Conservation (phyloP, 345 rosid genomes). For the Eucalyptus sp. region DNA sequence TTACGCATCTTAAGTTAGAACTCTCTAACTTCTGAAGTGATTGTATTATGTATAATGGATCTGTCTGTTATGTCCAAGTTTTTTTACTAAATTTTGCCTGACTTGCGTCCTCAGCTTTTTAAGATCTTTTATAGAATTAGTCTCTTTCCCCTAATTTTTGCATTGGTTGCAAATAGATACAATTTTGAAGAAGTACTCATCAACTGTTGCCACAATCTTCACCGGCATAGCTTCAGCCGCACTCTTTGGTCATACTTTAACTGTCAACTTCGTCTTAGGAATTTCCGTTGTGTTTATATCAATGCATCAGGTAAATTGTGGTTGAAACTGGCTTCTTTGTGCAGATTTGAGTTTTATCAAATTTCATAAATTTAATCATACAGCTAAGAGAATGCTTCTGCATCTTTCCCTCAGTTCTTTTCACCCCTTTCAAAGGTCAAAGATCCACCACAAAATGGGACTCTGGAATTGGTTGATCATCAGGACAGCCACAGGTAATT, state of each 20-base stretch:
- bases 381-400: background rate
- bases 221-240: slow-evolving; percentile 25
- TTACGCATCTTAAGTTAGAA: background rate
- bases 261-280: slow-evolving; percentile 20
- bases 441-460: slow-evolving; percentile 1
- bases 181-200: slow-evolving; percentile 28
- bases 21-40: background rate
- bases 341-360: background rate
- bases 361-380: background rate
- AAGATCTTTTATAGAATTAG: background rate
- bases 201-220: slow-evolving; percentile 28
- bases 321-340: background rate
- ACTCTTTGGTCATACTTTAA: slow-evolving; percentile 22
- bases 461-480: background rate
- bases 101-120: background rate
- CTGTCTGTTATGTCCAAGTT: background rate
- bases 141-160: background rate
- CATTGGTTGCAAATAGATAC: slow-evolving; percentile 13
- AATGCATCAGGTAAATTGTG: slow-evolving; percentile 23
- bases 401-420: slow-evolving; percentile 13
- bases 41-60: background rate
- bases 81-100: background rate
- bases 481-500: slow-evolving; percentile 1
- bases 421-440: slow-evolving; percentile 22
- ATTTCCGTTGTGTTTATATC: slow-evolving; percentile 28